Conservation (phyloP, 2,329 filamentous ascomycete genomes). For the Leptographium procerum region DNA sequence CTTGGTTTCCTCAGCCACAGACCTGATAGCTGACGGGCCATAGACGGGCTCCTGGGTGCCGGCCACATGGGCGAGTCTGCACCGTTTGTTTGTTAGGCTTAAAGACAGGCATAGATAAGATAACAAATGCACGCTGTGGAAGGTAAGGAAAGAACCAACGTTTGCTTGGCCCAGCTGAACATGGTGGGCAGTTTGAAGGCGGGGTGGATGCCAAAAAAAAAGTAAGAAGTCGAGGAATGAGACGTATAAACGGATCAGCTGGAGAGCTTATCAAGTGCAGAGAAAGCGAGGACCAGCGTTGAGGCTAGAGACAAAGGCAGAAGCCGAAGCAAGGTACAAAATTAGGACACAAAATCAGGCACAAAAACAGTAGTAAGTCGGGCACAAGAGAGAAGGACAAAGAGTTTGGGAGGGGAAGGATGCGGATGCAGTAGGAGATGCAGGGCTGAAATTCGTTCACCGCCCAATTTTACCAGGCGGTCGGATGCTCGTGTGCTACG, state of each 20-base stretch:
- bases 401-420: background rate
- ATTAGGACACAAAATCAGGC: background rate
- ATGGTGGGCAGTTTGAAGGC: conserved; percentile 33
- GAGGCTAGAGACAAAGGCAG: background rate
- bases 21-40: conserved; percentile 74
- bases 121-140: background rate
- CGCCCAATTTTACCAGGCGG: background rate
- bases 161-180: conserved; percentile 93
- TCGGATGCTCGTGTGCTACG: background rate
- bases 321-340: background rate
- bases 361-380: background rate
- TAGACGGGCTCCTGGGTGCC: conserved; percentile 96
- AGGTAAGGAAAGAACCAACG: conserved; percentile 41
- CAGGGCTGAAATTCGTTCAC: conserved; percentile 1
- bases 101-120: background rate
- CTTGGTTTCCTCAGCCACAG: conserved; percentile 72
- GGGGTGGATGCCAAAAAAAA: background rate
- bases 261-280: background rate
- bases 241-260: background rate
- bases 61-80: conserved; percentile 64
- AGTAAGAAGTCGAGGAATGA: background rate
- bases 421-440: background rate
- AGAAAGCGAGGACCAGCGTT: background rate
- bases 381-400: background rate
- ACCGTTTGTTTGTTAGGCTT: background rate